These are phyloP conservation scores for Amoebophrya sp. DNA, from an alignment of 169 alveolate species.

Conservation along the genomic window DNA sequence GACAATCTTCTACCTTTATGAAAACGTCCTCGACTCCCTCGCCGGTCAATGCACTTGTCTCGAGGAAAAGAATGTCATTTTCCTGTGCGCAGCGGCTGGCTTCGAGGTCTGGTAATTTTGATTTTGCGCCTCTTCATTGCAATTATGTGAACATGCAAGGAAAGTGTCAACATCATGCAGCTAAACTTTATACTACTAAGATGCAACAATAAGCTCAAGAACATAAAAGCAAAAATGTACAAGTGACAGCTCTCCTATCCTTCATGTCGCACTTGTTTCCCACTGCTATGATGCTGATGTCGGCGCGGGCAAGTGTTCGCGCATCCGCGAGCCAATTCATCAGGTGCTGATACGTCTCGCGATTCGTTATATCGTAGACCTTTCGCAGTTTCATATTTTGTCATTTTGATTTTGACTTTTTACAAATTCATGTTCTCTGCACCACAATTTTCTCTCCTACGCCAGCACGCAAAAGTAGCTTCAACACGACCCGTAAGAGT, in stretches of 20 bases:
- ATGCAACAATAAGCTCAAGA: not conserved
- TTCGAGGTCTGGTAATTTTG: constrained; percentile 48
- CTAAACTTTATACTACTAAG: not conserved
- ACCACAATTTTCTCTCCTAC: too few relatives aligned
- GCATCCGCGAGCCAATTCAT: constrained; percentile 63
- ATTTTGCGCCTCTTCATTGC: too few relatives aligned
- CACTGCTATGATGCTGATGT: constrained; percentile 58
- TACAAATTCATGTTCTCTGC: too few relatives aligned
- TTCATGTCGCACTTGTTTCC: constrained; percentile 46
- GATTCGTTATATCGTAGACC: constrained; percentile 27
- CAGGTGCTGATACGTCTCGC: constrained; percentile 59
- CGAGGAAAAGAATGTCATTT: constrained; percentile 60
- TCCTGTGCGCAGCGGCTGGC: constrained; percentile 72
- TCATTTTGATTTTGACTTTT: too few relatives aligned
- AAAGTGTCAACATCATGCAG: not conserved
- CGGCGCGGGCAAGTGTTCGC: constrained; percentile 63
- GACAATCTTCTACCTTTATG: constrained; percentile 50
- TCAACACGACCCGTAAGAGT: too few relatives aligned
- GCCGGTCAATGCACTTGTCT: constrained; percentile 77
- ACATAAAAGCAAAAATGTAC: too few relatives aligned
- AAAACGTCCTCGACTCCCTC: constrained; percentile 75
- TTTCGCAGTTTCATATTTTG: too few relatives aligned
- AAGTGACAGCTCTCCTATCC: constrained; percentile 61
- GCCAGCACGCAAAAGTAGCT: too few relatives aligned
- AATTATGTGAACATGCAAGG: not conserved